Percentiles rank a stretch among this genome's conserved stretches.
Evolutionary conservation across 2,329 filamentous ascomycete genomes (phyloP).

Genomic region (Pyrenochaeta sp.): DNA sequence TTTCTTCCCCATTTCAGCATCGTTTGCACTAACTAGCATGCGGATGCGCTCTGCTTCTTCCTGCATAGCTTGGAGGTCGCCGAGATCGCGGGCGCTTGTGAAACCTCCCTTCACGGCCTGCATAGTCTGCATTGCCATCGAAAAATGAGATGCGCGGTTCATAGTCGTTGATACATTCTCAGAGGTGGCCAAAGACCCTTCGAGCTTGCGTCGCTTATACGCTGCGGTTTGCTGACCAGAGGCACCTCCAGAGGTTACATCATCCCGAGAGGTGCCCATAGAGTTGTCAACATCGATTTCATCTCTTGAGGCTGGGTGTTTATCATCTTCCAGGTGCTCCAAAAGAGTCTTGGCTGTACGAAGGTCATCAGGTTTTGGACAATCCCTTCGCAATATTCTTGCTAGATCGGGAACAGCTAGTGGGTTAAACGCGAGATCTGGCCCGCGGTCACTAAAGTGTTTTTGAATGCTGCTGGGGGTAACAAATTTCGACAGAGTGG

Average conservation of each 20-base stretch:
- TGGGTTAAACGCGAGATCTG: conserved; percentile 66
- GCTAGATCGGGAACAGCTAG: conserved; percentile 71
- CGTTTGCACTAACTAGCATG: conserved; percentile 29
- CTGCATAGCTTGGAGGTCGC: conserved; percentile 47
- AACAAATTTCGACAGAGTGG: conserved; percentile 76
- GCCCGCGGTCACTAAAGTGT: conserved; percentile 69
- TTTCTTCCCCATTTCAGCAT: conserved; percentile 24
- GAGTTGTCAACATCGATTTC: conserved; percentile 40
- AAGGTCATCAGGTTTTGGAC: conserved; percentile 59
- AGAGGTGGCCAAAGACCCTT: conserved; percentile 12
- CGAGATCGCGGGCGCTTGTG: conserved; percentile 46
- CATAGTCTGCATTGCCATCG: conserved; percentile 33
- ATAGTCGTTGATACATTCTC: conserved; percentile 37
- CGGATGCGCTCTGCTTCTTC: conserved; percentile 44
- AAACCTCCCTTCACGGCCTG: conserved; percentile 38
- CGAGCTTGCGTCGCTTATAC: conserved; percentile 38
- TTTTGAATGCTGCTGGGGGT: conserved; percentile 60
- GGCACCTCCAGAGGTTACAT: conserved; percentile 10
- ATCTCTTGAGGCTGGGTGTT: conserved; percentile 44
- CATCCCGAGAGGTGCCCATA: conserved; percentile 22
- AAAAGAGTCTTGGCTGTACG: conserved; percentile 29
- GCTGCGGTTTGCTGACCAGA: conserved; percentile 9
- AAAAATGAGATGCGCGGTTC: conserved; percentile 36
- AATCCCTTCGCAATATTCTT: conserved; percentile 71
- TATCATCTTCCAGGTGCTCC: conserved; percentile 45